Base-by-base conservation (phyloP, 345 rosid species). In the Hirschfeldia incana region DNA sequence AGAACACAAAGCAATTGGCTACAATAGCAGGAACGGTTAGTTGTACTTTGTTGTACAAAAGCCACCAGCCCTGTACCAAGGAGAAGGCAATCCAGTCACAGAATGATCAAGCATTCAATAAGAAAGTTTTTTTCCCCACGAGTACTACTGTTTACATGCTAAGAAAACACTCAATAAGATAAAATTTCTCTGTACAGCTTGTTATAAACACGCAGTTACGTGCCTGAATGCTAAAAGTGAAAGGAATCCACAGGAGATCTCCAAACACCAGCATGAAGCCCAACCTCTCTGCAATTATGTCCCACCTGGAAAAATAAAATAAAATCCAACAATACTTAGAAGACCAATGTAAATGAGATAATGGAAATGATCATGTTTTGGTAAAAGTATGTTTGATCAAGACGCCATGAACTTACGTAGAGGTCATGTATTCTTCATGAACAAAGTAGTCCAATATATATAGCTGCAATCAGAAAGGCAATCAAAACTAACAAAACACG, bases 211-310 rank as follows among this genome's bases (percentile, higher is more conserved):
- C 60, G 49, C 1, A 72, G 15, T 65, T 61, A 88, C 86, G 67
- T 90, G 78, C 98, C 98, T 90, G 98, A 82, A 94, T 94, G 85
- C 95, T 94, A 79, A 94, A 91, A 39, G 96, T 89, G 88, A 92
- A 91, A 82, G 98, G 98, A 83, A 91, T 94, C 95, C 95, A 92
- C 67, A 92, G 51, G n/a, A 36, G 42, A 36, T 95, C 99, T 67
- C 98, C 99, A 82, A 93, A 93, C 5, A 93, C 98, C 82, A 95
- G 77, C 97, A 95, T 95, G 88, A 93, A 95, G 46, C 98, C 98
- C 77, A 93, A 77, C 77, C 96, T 89, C 87, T 95, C 99, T 1
- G 97, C 98, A 78, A 95, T 95, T 76, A 91, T 91, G 82, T 95
- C 99, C 97, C 98, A 93, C 55, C 99, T 93, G 85, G 0, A 4